Conservation (phyloP, 176 grass and related monocot genomes). For the Bolboschoenus planiculmis region DNA sequence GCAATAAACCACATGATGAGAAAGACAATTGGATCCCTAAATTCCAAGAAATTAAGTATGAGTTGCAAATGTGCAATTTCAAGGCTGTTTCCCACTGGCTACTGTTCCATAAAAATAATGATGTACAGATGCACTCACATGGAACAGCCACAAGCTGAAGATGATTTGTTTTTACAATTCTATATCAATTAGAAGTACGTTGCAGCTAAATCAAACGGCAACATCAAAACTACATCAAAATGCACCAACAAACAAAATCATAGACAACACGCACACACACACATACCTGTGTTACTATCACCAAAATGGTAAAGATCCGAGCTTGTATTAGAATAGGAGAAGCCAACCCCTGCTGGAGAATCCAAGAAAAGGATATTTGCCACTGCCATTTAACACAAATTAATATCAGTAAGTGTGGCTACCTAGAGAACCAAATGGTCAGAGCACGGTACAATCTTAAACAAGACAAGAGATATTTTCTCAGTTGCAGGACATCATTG, state of each 20-base stretch:
- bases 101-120: neutral
- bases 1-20: neutral
- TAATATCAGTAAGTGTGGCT: neutral
- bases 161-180: neutral
- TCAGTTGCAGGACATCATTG: neutral
- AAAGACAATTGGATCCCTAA: neutral
- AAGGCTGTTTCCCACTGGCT: neutral
- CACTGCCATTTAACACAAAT: constrained; percentile 35
- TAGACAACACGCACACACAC: neutral
- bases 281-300: constrained; percentile 67
- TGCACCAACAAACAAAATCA: neutral
- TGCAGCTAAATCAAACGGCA: neutral
- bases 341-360: constrained; percentile 70
- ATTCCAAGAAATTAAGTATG: neutral
- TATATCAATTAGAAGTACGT: neutral
- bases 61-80: neutral
- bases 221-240: too few relatives aligned
- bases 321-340: constrained; percentile 77
- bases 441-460: neutral
- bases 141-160: neutral
- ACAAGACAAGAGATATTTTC: neutral
- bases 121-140: neutral
- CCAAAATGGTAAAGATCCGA: constrained; percentile 56
- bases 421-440: neutral
- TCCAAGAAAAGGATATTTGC: constrained; percentile 90